Percentiles rank a stretch among this genome's conserved stretches.
Conservation (phyloP, 2,329 filamentous ascomycete species). For the Colletotrichum sidae region DNA sequence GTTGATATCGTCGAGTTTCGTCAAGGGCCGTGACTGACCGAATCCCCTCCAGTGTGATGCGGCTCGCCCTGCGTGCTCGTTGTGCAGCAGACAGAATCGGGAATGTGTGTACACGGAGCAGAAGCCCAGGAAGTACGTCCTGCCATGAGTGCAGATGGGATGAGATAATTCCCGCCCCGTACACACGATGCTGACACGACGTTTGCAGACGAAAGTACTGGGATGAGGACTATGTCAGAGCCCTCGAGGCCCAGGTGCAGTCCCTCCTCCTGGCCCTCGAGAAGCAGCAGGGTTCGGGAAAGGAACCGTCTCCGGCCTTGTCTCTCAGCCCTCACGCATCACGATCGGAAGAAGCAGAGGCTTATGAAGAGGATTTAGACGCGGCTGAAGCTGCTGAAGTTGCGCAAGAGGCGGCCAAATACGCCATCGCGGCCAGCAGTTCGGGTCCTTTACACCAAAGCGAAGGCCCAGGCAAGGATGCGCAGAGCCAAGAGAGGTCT, state of each 20-base stretch:
- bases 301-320: constrained; percentile 15
- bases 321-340: constrained; percentile 10
- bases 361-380: neutral
- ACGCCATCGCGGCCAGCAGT: neutral
- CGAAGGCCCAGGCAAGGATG: neutral
- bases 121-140: constrained; percentile 26
- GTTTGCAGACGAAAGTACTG: constrained; percentile 37
- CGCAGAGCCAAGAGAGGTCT: constrained; percentile 25
- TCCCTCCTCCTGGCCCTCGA: constrained; percentile 35
- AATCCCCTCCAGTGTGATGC: constrained; percentile 34
- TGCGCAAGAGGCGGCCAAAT: neutral
- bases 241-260: constrained; percentile 38
- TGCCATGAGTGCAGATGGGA: neutral
- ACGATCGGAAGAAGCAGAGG: constrained; percentile 5
- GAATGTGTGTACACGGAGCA: constrained; percentile 35
- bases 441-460: neutral
- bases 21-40: constrained; percentile 16
- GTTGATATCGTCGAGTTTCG: neutral
- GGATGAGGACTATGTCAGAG: constrained; percentile 39
- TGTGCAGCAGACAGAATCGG: constrained; percentile 35
- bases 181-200: constrained; percentile 1
- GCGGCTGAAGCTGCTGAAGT: neutral
- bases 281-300: constrained; percentile 21
- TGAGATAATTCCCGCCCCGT: neutral
- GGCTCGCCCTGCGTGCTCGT: constrained; percentile 36